Percentiles rank a stretch among this genome's conserved stretches.
phyloP scores from a whole-genome alignment of 2,329 filamentous ascomycete species.

The Aspergillus tubingensis region DNA sequence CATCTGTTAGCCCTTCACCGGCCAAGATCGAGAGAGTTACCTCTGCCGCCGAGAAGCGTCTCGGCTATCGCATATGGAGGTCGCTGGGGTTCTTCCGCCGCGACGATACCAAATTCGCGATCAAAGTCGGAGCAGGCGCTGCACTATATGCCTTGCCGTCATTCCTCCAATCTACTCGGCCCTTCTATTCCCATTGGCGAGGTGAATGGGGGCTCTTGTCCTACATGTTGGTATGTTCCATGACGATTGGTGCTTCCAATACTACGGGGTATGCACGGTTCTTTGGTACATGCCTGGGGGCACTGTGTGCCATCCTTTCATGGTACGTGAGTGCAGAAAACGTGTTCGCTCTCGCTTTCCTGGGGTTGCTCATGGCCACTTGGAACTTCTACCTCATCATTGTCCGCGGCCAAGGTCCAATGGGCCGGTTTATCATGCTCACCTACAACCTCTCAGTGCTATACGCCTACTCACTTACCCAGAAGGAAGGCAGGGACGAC shows the following conservation, averaged over 20 bases:
- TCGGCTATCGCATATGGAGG: conserved; percentile 56
- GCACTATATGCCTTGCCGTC: conserved; percentile 85
- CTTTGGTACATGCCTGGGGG: conserved; percentile 81
- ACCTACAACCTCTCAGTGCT: conserved; percentile 95
- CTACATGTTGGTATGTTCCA: conserved; percentile 97
- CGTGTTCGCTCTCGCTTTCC: conserved; percentile 71
- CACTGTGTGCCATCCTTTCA: conserved; percentile 69
- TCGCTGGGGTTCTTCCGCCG: conserved; percentile 59
- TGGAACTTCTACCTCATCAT: conserved; percentile 90
- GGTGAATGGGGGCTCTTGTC: conserved; percentile 96
- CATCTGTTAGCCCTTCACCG: background rate
- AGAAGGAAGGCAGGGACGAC: conserved; percentile 77
- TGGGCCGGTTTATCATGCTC: conserved; percentile 89
- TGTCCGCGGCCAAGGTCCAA: conserved; percentile 77
- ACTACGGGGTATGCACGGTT: conserved; percentile 88
- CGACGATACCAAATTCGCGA: conserved; percentile 74
- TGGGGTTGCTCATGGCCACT: conserved; percentile 78
- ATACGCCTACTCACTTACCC: conserved; percentile 87
- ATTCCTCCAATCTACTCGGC: conserved; percentile 76
- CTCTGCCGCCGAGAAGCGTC: conserved; percentile 29
- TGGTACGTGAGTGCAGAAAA: conserved; percentile 79
- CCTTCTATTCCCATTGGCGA: conserved; percentile 82
- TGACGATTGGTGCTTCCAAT: conserved; percentile 95
- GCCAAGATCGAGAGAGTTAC: conserved; percentile 5
- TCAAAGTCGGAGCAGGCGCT: conserved; percentile 91